Evolutionary conservation across 495 filamentous ascomycete species (phyloP), one percentile per base, ranked within the genome.

Genomic region (Penicillium taxi): DNA sequence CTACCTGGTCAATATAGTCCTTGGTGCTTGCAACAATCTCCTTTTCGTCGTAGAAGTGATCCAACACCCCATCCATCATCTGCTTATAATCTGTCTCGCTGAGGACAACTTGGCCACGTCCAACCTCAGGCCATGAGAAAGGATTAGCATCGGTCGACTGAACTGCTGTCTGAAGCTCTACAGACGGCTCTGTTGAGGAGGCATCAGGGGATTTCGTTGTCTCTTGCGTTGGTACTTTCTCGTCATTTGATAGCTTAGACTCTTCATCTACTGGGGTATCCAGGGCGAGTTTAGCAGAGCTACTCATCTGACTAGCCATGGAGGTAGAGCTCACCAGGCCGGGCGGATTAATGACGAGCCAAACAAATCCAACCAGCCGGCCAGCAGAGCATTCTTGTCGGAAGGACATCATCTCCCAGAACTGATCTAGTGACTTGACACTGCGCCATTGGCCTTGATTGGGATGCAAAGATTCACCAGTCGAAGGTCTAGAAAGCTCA

Each of bases 351-450:
- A 96, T 81, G 7, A 95, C 78, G 18, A 94, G 58, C 91, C 91
- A 99, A 8, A 96, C 65, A 51, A 99, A 99, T 1, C 91, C 93
- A 0, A 95, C 93, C 36, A 94, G 58, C 14, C 87, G 69, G 2
- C 91, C 91, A 9, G 86, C 81, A 16, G 88, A 90, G 53, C 91
- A 99, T 57, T 99, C 91, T 55, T 96, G 91, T 19, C 91, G 70
- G 52, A 86, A 96, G 9, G 87, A 81, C 91, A 99, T 96, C 76
- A 91, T 81, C 38, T 99, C 91, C 91, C 91, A 99, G 58, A 99
- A 99, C 45, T 90, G 80, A 20, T 89, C 86, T 20, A 96, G 58
- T 0, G 80, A 82, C 45, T 66, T 77, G 12, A 95, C 80, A 46
- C 80, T 87, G 47, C 75, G 81, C 91, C 91, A 99, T 33, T 74